Evolutionary conservation across 495 filamentous ascomycete species (phyloP), one percentile per base, ranked within the genome.

Genomic region (Penicillium steckii): DNA sequence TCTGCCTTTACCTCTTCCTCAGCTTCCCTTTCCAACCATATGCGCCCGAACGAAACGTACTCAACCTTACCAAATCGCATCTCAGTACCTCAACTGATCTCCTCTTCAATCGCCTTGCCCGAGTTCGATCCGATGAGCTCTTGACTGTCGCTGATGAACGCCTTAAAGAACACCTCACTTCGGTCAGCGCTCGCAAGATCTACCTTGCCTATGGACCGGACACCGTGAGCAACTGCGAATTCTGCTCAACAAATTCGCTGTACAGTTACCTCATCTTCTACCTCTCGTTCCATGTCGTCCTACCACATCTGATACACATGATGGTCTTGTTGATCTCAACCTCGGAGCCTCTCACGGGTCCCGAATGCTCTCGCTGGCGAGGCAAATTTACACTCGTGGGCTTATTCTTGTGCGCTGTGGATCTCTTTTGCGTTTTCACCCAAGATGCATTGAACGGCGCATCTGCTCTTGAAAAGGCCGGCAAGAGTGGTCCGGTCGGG

Each of bases 121-220:
- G 78, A 17, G 60, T 87, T 46, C 86, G 90, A 1, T 76, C 83
- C 0, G 60, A 63, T 30, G 55, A 61, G 37, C 52, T 65, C 24
- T 77, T 91, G 15, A 89, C 85, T 0, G 53, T 75, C 1, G 50
- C 64, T 21, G 91, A 97, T 72, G 67, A 72, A 25, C 69, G 77
- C 15, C 80, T 96, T 6, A 81, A 81, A 47, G 63, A 73, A 7
- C 87, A 85, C 52, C 81, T 97, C 59, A 80, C 73, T 4, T 86
- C 82, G 26, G 69, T 86, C 46, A 87, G 88, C 43, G 83, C 84
- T 5, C 78, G 91, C 35, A 83, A 91, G 18, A 76, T 94, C 5
- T 97, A 96, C 70, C 78, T 95, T 33, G 84, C 85, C 26, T 91
- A 80, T 72, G 94, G 94, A 17, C 88, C 90, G 0, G 76, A 83